phyloP scores from a whole-genome alignment of 768 basidiomycete genomes.

The Pleurotus ostreatus region DNA sequence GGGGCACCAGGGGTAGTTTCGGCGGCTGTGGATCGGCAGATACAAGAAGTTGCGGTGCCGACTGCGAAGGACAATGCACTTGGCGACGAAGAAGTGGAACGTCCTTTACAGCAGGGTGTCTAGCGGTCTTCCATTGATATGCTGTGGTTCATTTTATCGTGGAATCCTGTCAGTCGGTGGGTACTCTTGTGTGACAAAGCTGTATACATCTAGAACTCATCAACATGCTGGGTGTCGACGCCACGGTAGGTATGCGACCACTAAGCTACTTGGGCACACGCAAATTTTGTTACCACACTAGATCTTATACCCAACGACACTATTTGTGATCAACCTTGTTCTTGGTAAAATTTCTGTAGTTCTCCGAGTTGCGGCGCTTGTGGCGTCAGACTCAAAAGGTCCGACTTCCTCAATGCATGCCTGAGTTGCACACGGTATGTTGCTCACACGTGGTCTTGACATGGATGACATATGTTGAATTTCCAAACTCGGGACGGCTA shows the following conservation, averaged over 20 bases:
- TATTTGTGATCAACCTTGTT: no score
- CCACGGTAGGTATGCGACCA: no score
- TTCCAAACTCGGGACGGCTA: neutral
- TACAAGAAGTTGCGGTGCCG: conserved; percentile 20
- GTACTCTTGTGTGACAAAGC: no score
- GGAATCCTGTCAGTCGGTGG: neutral
- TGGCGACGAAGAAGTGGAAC: conserved; percentile 16
- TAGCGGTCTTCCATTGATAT: neutral
- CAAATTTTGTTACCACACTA: no score
- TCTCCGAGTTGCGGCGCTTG: neutral
- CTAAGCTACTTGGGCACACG: no score
- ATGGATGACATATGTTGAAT: conserved; percentile 1
- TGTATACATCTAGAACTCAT: no score
- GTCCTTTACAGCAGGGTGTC: neutral
- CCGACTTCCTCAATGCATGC: neutral
- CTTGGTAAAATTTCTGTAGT: neutral
- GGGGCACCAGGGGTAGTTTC: conserved; percentile 34
- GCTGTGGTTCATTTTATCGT: neutral
- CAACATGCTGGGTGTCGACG: no score
- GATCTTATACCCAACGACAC: no score
- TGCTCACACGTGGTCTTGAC: conserved; percentile 5
- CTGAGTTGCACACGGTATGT: neutral
- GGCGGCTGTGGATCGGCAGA: conserved; percentile 31
- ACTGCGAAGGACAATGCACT: conserved; percentile 16
- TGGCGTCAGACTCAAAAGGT: neutral